Percentiles rank a stretch among this genome's conserved stretches.
Evolutionary conservation across 2,329 filamentous ascomycete species (phyloP).

Genomic region (Neonectria sp.): DNA sequence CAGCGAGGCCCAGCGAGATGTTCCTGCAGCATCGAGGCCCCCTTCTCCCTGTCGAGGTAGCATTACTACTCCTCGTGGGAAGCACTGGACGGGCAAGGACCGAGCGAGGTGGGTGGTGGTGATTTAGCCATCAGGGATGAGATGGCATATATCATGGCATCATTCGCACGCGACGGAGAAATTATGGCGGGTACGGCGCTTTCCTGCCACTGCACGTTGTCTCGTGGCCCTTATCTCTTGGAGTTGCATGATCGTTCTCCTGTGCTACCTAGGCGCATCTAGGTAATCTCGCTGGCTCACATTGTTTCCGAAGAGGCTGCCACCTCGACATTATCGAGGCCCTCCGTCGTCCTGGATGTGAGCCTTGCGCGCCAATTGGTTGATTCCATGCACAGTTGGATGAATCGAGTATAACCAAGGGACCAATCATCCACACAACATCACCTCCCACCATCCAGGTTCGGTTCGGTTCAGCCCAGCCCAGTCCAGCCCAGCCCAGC

Average conservation of each 20-base stretch:
- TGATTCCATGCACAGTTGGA: slow-evolving; percentile 14
- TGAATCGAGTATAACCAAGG: slow-evolving; percentile 25
- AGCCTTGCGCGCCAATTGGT: slow-evolving; percentile 18
- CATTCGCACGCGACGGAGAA: not conserved
- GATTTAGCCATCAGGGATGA: not conserved
- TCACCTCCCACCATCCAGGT: not conserved
- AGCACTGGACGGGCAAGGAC: slow-evolving; percentile 7
- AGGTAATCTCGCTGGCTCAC: not conserved
- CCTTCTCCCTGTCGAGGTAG: not conserved
- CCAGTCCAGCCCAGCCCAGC: slow-evolving; percentile 5
- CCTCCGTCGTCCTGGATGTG: slow-evolving; percentile 13
- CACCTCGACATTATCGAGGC: slow-evolving; percentile 22
- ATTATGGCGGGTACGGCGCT: slow-evolving; percentile 29
- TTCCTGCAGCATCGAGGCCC: slow-evolving; percentile 29
- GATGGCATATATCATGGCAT: not conserved
- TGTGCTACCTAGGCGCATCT: not conserved
- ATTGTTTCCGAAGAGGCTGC: slow-evolving; percentile 3
- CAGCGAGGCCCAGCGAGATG: slow-evolving; percentile 1
- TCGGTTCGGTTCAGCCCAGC: slow-evolving; percentile 17
- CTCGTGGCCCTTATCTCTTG: slow-evolving; percentile 1
- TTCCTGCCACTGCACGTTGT: slow-evolving; percentile 9
- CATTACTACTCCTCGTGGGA: not conserved
- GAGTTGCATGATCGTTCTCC: slow-evolving; percentile 2
- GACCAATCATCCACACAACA: not conserved
- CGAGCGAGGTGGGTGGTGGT: not conserved